phyloP scores from a whole-genome alignment of 768 basidiomycete species.

The Boletus patriciae region DNA sequence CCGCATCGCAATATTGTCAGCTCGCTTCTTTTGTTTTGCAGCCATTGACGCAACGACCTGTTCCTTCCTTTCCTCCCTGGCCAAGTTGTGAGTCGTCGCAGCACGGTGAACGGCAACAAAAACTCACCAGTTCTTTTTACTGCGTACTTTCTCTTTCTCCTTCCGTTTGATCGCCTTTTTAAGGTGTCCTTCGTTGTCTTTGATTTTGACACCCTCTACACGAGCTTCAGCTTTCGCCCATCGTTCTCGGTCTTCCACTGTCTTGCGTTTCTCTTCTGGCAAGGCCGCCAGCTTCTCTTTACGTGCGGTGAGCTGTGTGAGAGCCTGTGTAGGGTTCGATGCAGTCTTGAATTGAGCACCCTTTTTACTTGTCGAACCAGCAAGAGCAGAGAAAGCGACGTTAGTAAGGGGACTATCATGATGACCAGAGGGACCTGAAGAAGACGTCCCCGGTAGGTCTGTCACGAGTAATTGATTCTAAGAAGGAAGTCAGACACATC shows the following conservation, averaged over 20 bases:
- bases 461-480: constrained; percentile 75
- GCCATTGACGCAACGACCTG: constrained; percentile 72
- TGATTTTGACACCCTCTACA: constrained; percentile 87
- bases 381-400: constrained; percentile 66
- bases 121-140: constrained; percentile 82
- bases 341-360: constrained; percentile 60
- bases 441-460: constrained; percentile 37
- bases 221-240: constrained; percentile 91
- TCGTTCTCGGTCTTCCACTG: constrained; percentile 76
- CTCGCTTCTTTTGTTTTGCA: constrained; percentile 85
- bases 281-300: constrained; percentile 75
- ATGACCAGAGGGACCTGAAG: constrained; percentile 25
- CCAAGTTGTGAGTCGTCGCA: neutral
- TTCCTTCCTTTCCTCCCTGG: constrained; percentile 88
- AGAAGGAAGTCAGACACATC: neutral
- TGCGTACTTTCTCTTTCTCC: constrained; percentile 86
- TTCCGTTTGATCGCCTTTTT: constrained; percentile 94
- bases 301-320: constrained; percentile 72
- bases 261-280: constrained; percentile 81
- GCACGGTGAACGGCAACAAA: neutral
- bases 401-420: constrained; percentile 50
- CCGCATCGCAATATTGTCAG: constrained; percentile 87
- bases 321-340: constrained; percentile 82
- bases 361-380: constrained; percentile 53
- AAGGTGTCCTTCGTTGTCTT: constrained; percentile 77